Conservation (phyloP, 306 rosid genomes). For the Carpinus viminea region DNA sequence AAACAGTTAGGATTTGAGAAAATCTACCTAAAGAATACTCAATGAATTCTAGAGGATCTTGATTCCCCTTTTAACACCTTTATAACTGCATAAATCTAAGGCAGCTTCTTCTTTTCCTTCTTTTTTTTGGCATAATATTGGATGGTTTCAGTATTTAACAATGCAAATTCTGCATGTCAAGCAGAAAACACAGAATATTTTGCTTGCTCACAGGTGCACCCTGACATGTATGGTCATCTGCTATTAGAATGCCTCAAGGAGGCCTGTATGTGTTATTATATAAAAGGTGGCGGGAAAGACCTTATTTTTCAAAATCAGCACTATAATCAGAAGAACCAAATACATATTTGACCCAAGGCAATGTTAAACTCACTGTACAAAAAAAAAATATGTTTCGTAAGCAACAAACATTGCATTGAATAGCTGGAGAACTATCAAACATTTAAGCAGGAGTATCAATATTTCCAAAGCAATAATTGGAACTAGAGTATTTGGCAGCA, state of each 20-base stretch:
- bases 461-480: neutral
- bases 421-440: neutral
- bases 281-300: neutral
- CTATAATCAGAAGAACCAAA: neutral
- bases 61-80: neutral
- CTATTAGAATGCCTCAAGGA: neutral
- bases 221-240: neutral
- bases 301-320: neutral
- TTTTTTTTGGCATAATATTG: neutral
- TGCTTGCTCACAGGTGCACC: neutral
- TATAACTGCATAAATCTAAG: neutral
- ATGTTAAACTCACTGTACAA: neutral
- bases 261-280: neutral
- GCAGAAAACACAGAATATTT: neutral
- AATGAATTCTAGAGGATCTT: no score
- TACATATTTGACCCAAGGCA: neutral
- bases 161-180: neutral
- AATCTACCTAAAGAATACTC: no score
- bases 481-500: neutral
- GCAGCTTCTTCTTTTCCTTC: neutral
- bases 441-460: neutral
- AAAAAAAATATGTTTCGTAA: neutral
- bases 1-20: no score
- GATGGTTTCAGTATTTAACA: neutral
- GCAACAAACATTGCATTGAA: neutral